Percentiles rank a stretch among this genome's conserved stretches.
Conservation (phyloP, 2,329 filamentous ascomycete species). For the Pseudogymnoascus sp. region DNA sequence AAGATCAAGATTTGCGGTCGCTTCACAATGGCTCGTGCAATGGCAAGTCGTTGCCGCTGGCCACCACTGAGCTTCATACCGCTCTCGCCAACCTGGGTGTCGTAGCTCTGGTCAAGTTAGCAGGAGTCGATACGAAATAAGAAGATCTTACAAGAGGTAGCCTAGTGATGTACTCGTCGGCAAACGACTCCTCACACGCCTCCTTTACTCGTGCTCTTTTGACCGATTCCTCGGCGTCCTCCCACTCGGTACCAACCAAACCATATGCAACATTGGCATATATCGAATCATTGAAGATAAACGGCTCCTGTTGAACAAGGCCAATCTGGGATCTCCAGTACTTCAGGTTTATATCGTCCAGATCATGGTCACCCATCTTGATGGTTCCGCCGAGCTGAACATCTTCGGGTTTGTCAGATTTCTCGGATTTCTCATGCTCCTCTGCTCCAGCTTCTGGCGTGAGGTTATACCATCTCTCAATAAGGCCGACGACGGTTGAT, state of each 20-base stretch:
- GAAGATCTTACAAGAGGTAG: slow-evolving; percentile 44
- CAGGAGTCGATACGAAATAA: neutral
- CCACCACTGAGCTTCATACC: slow-evolving; percentile 77
- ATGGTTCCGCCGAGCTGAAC: slow-evolving; percentile 47
- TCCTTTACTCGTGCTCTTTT: slow-evolving; percentile 54
- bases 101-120: slow-evolving; percentile 48
- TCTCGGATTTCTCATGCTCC: slow-evolving; percentile 23
- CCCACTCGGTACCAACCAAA: slow-evolving; percentile 45
- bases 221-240: slow-evolving; percentile 44
- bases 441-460: slow-evolving; percentile 43
- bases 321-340: slow-evolving; percentile 56
- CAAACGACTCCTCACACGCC: slow-evolving; percentile 61
- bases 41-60: slow-evolving; percentile 75
- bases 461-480: slow-evolving; percentile 66
- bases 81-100: slow-evolving; percentile 67
- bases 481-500: slow-evolving; percentile 63
- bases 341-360: slow-evolving; percentile 54
- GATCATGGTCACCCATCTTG: slow-evolving; percentile 43
- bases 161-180: slow-evolving; percentile 60
- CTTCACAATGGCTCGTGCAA: slow-evolving; percentile 66
- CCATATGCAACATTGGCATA: slow-evolving; percentile 56
- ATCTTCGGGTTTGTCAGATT: slow-evolving; percentile 33
- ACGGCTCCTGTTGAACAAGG: slow-evolving; percentile 61
- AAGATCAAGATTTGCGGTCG: slow-evolving; percentile 65
- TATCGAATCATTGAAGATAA: slow-evolving; percentile 60